phyloP scores from a whole-genome alignment of 495 filamentous ascomycete species.

The Umbilicaria muhlenbergii region DNA sequence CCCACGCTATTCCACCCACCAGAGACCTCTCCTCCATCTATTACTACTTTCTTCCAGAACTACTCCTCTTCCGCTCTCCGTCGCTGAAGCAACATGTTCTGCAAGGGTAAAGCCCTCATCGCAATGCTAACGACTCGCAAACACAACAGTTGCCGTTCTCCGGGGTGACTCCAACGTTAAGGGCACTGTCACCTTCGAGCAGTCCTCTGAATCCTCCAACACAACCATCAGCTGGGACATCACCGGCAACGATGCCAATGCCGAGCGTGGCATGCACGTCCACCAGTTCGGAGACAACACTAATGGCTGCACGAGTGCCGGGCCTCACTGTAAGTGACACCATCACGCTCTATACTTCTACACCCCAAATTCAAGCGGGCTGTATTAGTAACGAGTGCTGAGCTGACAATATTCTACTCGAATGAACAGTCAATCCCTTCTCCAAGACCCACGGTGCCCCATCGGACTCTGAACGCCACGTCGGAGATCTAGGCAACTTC shows the following conservation, averaged over 20 bases:
- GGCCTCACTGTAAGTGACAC: constrained; percentile 69
- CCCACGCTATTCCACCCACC: no score
- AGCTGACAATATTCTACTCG: background rate
- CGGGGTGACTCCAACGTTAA: constrained; percentile 90
- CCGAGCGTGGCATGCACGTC: constrained; percentile 92
- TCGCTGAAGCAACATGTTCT: no score
- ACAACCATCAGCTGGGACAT: constrained; percentile 90
- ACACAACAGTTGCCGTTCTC: constrained; percentile 65
- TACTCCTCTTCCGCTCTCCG: no score
- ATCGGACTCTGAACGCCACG: constrained; percentile 67
- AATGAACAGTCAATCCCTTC: constrained; percentile 71
- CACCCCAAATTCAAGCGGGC: constrained; percentile 11
- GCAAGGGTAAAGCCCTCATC: no score
- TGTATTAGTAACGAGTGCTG: constrained; percentile 5
- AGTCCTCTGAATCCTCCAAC: constrained; percentile 58
- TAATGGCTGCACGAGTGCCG: constrained; percentile 96
- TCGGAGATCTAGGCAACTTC: constrained; percentile 95
- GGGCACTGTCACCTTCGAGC: constrained; percentile 91
- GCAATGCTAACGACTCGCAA: no score
- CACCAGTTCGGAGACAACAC: constrained; percentile 99
- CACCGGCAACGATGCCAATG: constrained; percentile 81
- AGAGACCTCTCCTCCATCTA: no score
- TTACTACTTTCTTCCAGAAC: no score
- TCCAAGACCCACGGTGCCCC: constrained; percentile 85
- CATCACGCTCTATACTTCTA: background rate